Percentiles rank a stretch among this genome's conserved stretches.
phyloP scores from a whole-genome alignment of 2,329 filamentous ascomycete species.

The Aspergillus fumigatus region DNA sequence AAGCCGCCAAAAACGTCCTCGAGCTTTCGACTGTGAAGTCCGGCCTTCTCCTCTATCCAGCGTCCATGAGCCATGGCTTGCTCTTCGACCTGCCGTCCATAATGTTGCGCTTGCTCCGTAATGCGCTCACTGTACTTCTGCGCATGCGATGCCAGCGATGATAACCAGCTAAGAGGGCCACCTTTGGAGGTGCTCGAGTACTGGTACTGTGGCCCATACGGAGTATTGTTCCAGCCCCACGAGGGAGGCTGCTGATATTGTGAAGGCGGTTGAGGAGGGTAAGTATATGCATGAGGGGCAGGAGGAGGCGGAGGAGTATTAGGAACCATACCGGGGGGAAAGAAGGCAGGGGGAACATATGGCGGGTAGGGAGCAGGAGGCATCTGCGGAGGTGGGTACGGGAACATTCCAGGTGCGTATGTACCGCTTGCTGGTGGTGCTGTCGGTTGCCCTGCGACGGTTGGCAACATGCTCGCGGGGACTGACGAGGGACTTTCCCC shows the following conservation, averaged over 20 bases:
- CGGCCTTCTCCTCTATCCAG: constrained; percentile 37
- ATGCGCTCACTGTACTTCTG: constrained; percentile 39
- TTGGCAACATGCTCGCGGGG: constrained; percentile 3
- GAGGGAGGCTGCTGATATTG: constrained; percentile 16
- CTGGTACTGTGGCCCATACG: constrained; percentile 19
- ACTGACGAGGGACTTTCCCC: constrained; percentile 4
- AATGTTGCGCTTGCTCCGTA: constrained; percentile 33
- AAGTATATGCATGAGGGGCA: constrained; percentile 19
- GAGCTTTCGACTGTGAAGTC: constrained; percentile 24
- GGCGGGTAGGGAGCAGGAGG: constrained; percentile 14
- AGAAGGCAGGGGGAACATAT: constrained; percentile 20
- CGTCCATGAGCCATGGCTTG: constrained; percentile 34
- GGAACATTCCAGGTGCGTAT: constrained; percentile 8
- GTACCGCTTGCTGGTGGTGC: constrained; percentile 6
- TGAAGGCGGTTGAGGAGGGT: constrained; percentile 16
- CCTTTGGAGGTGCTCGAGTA: constrained; percentile 20
- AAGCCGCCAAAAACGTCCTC: constrained; percentile 18
- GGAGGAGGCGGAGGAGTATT: constrained; percentile 12
- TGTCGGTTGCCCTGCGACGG: constrained; percentile 5
- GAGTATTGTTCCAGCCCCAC: constrained; percentile 27
- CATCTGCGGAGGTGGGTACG: constrained; percentile 11
- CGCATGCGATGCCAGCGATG: constrained; percentile 32
- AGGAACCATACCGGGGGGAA: constrained; percentile 1
- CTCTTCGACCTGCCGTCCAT: constrained; percentile 36
- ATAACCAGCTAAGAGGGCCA: constrained; percentile 30